phyloP scores from a whole-genome alignment of 768 basidiomycete genomes.

The Lactarius evosmus region DNA sequence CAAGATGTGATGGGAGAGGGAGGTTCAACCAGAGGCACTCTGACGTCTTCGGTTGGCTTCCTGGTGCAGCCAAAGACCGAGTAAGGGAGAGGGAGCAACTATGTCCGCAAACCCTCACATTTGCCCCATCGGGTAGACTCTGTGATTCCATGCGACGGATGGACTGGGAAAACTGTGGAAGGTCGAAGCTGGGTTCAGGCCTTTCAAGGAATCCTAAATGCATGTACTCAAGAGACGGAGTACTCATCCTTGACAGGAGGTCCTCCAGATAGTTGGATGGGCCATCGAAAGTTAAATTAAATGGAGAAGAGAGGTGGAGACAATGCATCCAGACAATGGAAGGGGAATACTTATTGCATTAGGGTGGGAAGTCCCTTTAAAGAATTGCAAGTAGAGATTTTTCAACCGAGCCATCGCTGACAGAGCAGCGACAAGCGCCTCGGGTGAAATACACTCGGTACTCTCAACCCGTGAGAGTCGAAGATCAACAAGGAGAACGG shows the following conservation, averaged over 20 bases:
- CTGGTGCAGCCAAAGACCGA: not conserved
- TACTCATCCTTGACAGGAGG: not conserved
- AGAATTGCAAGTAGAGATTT: not conserved
- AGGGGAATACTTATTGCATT: not conserved
- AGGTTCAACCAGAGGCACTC: not conserved
- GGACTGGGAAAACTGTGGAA: not conserved
- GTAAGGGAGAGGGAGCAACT: not conserved
- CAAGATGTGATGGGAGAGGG: not conserved
- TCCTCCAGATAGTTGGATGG: slow-evolving; percentile 2
- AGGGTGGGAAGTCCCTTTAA: not conserved
- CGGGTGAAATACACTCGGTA: not conserved
- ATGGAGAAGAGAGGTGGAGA: not conserved
- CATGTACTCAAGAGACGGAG: not conserved
- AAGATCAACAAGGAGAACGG: not conserved
- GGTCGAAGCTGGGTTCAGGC: not conserved
- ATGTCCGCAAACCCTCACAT: not conserved
- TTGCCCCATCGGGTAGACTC: not conserved
- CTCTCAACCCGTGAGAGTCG: not conserved
- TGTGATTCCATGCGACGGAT: not conserved
- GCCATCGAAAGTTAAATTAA: not conserved
- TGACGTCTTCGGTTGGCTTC: not conserved
- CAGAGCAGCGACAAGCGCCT: not conserved
- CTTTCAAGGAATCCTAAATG: not conserved
- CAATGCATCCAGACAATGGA: not conserved
- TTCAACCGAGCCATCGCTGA: not conserved